Base-by-base conservation (phyloP, 805 yeast species). In the Pichia manshurica region DNA sequence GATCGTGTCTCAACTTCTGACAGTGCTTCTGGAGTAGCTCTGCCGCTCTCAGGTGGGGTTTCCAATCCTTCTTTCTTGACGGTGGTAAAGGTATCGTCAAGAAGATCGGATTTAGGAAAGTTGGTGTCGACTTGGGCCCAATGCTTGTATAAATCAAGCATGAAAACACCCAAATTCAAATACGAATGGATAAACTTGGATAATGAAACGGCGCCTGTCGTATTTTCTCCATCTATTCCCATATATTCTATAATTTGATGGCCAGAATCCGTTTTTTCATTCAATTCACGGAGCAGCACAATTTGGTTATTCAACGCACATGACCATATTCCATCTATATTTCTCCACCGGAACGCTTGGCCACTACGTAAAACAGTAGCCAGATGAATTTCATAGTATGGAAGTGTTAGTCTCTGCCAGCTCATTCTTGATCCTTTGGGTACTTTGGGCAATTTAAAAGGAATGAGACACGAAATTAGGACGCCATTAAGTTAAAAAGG, bases 311-410 rank as follows among this genome's bases (percentile, higher is more conserved):
- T 63, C 21, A 79, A 61, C 0, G 87, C 74, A 51, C 84, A 81
- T 0, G 86, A 73, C 88, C 88, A 91, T 8, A 74, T 70, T 43
- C 71, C 72, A 51, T 79, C 73, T 41, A 77, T 69, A 49, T 74
- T 75, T 56, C 81, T 81, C 95, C 96, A 87, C 45, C 81, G 61
- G 58, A 87, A 87, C 0, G 95, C 81, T 66, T 87, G 96, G 1
- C 96, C 96, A 59, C 95, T 85, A 38, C 93, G 68, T 25, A 87
- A 69, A 0, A 87, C 90, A 35, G 78, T 77, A 4, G 79, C 64
- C 4, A 87, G 64, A n/a, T 74, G 65, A 1, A 86, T 67, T 54
- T 87, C 93, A 42, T 49, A 55, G n/a, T 58, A 58, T 12, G 56
- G 55, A 5, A 63, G 17, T 19, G 44, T 51, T 19, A 65, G 50